Base-by-base conservation (phyloP, 192 early-diverging fungal genomes). In the Spizellomyces sp. region DNA sequence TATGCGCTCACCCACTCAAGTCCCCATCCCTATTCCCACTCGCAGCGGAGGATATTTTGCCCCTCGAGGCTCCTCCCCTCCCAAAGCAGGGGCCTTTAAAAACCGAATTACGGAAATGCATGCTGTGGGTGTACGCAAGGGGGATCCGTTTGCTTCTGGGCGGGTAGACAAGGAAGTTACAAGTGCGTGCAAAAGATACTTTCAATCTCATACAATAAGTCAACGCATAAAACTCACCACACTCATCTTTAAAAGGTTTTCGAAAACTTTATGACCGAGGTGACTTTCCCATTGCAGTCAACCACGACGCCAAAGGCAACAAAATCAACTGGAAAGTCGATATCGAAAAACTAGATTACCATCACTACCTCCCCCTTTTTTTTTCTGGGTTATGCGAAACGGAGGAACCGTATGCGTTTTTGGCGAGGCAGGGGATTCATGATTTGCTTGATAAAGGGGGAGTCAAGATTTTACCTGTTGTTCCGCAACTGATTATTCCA, bases 291-390 rank as follows among this genome's bases (percentile, higher is more conserved):
- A 88, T 88, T 60, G 78, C 85, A 12, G 85, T 88, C 12, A 84
- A 84, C 67, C 86, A 88, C 67, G 83, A 84, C 66, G 76, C 85
- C n/a, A 88, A 87, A 57, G 86, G 86, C 59, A 88, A 88, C 73
- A 86, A 86, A 66, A 86, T 88, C 58, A 88, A 87, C 73, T 88
- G 86, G 86, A 88, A 88, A 74, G 86, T 88, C 36, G 86, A 88
- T 66, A 86, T 88, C 63, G 86, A 87, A 66, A 88, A 88, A 62
- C 80, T 88, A 46, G 86, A 88, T 69, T 88, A 86, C 73, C 86
- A 88, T 67, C 86, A 88, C 66, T 88, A 88, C 72, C 79, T 88
- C 12, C 86, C 86, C 10, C 78, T 88, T n/a, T 88, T 88, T 70
- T 88, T 88, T 71, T 83, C 81, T 17, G 86, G 86, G 44, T 71